Base-by-base conservation (phyloP, 176 grass and related monocot species). In the Triticum monococcum region DNA sequence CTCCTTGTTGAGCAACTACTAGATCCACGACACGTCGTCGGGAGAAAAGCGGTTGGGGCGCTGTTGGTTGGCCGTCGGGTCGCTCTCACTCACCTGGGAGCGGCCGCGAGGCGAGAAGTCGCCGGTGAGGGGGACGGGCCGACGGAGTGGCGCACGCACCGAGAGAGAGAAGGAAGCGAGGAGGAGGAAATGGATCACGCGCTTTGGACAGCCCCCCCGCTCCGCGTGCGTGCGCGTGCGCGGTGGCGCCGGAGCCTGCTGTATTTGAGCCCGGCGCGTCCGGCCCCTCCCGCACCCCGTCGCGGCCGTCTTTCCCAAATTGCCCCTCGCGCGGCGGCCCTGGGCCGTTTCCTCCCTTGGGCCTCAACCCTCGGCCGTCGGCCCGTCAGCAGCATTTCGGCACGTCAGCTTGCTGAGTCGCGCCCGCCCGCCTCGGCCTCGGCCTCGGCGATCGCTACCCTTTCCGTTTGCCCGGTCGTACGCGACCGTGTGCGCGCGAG, bases 331-430 rank as follows among this genome's bases (percentile, higher is more conserved):
- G 26, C 2, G 16, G 7, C 17, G 25, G 17, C 35, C 22, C 1
- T 72, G 33, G 33, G 24, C 40, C 13, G 5, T 7, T 8, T 62
- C 40, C 30, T 78, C 28, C 10, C 12, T 1, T 79, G 87, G 57
- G 8, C 66, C 5, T 88, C 40, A 63, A 18, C 38, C 45, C 12
- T 48, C 45, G 12, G 45, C 12, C 45, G 1, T 14, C 12, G 12
- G 12, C 12, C 12, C 13, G 12, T 48, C 35, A 36, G 35, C 35
- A 36, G 35, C 35, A 36, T 36, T 36, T 36, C 4, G 80, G 79
- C 85, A 90, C 85, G 69, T 88, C 66, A 66, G 65, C 76, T 36
- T 81, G 11, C 83, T 72, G 77, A 83, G 87, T 64, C 46, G 12
- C 87, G 22, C 28, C 31, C 56, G 72, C 72, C 43, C 78, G 12